phyloP scores from a whole-genome alignment of 2,329 filamentous ascomycete species.

The Cryphonectria nitschkei region DNA sequence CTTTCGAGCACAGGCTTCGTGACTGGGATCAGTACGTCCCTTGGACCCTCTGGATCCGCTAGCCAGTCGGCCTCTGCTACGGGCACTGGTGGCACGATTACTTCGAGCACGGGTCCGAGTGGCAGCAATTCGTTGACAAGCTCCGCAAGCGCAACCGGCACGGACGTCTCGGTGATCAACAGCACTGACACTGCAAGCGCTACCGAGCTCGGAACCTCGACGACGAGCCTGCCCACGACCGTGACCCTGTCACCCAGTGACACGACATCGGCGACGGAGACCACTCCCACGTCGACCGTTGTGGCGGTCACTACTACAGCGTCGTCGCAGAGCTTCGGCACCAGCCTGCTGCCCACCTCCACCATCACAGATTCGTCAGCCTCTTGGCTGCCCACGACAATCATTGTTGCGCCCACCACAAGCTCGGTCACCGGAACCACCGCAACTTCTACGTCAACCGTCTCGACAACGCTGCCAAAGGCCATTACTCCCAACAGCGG shows the following conservation, averaged over 20 bases:
- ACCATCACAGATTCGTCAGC: constrained; percentile 49
- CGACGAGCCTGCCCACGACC: constrained; percentile 24
- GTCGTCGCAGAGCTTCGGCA: constrained; percentile 26
- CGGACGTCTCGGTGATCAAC: constrained; percentile 24
- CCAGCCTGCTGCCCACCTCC: constrained; percentile 39
- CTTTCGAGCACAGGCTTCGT: neutral
- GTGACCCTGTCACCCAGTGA: constrained; percentile 20
- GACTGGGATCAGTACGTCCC: neutral
- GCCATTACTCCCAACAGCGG: constrained; percentile 73
- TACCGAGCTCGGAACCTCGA: constrained; percentile 18
- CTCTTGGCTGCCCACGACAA: constrained; percentile 61
- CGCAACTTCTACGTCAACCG: constrained; percentile 50
- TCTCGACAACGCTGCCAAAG: constrained; percentile 71
- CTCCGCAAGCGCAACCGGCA: constrained; percentile 5
- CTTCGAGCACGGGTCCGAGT: constrained; percentile 6
- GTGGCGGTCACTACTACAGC: constrained; percentile 46
- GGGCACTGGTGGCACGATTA: neutral
- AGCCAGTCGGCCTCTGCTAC: neutral
- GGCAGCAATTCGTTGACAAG: constrained; percentile 10
- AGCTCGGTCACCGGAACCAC: constrained; percentile 44
- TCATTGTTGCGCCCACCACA: constrained; percentile 58
- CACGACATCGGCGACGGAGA: constrained; percentile 16
- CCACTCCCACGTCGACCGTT: constrained; percentile 36
- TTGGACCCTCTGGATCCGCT: constrained; percentile 9
- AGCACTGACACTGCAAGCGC: constrained; percentile 19